These are phyloP conservation scores for Ceratocystis harringtonii DNA, from an alignment of 2,329 filamentous ascomycete genomes.

Conservation along the genomic window DNA sequence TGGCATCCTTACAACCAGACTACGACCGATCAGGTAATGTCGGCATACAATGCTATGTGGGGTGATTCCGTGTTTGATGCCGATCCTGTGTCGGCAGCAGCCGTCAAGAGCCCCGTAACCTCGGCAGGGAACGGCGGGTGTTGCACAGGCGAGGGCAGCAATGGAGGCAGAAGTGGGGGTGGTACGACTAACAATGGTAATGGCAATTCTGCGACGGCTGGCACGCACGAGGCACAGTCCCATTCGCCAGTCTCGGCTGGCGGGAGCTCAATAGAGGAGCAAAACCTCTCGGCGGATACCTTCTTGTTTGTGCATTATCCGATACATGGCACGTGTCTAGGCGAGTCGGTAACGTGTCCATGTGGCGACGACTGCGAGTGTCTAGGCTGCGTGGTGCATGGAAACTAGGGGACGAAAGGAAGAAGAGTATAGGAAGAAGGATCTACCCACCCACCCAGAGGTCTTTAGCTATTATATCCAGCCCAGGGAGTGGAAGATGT, in stretches of 20 bases:
- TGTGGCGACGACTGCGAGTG: conserved; percentile 47
- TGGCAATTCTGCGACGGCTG: not conserved
- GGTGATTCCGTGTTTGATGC: conserved; percentile 23
- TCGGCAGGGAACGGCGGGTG: not conserved
- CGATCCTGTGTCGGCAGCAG: not conserved
- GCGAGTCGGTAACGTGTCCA: conserved; percentile 36
- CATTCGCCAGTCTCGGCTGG: not conserved
- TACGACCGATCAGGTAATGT: conserved; percentile 39
- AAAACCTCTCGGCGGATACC: conserved; percentile 36
- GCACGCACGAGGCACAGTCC: not conserved
- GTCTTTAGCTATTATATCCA: too few relatives aligned
- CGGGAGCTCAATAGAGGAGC: conserved; percentile 30
- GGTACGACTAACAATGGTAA: not conserved
- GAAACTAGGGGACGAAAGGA: conserved; percentile 7
- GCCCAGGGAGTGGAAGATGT: too few relatives aligned
- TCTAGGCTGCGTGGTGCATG: conserved; percentile 41
- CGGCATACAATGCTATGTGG: conserved; percentile 31
- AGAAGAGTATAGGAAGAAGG: not conserved
- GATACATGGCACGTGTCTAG: conserved; percentile 32
- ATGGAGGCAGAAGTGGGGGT: not conserved
- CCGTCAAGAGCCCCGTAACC: conserved; percentile 21
- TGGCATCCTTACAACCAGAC: conserved; percentile 53
- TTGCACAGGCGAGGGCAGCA: not conserved
- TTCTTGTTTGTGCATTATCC: conserved; percentile 47
- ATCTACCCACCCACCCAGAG: too few relatives aligned